phyloP scores from a whole-genome alignment of 148 eudicot genomes.

The Fagopyrum homotropicum region DNA sequence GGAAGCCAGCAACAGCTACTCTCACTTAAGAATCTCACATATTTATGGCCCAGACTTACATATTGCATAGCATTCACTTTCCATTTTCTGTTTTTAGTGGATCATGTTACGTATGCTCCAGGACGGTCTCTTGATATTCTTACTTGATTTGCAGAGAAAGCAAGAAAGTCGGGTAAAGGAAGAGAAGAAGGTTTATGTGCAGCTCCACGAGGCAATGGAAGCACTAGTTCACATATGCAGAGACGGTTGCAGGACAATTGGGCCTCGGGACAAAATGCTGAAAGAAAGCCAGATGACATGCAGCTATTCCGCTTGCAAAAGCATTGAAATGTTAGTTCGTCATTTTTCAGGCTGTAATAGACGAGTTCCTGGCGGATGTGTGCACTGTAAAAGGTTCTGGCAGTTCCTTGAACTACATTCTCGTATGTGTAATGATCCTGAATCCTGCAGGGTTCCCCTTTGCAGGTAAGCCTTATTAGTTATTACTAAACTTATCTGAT shows the following conservation, averaged over 20 bases:
- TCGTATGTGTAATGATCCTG: conserved; percentile 58
- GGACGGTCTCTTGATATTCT: too few species aligned
- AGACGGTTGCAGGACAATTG: conserved; percentile 76
- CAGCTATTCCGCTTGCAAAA: conserved; percentile 58
- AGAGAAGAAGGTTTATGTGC: conserved; percentile 59
- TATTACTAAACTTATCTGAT: not conserved
- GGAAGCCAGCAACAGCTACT: too few species aligned
- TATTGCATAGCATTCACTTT: too few species aligned
- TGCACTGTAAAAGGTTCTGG: conserved; percentile 78
- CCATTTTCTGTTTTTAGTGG: too few species aligned
- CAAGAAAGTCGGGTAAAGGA: conserved; percentile 53
- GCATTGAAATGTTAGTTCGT: conserved; percentile 60
- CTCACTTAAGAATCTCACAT: too few species aligned
- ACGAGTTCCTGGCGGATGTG: conserved; percentile 76
- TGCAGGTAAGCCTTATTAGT: conserved; percentile 44
- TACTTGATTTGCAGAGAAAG: conserved; percentile 37
- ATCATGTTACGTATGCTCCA: too few species aligned
- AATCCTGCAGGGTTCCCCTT: conserved; percentile 73
- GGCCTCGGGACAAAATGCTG: conserved; percentile 63
- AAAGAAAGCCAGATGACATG: conserved; percentile 49
- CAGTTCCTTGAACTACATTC: conserved; percentile 86
- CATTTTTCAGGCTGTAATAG: conserved; percentile 63
- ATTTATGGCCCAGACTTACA: too few species aligned
- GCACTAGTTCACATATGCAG: conserved; percentile 73
- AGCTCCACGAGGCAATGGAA: conserved; percentile 68